Evolutionary conservation across 2,329 filamentous ascomycete species (phyloP).

Genomic region (Fusarium dlaminii): DNA sequence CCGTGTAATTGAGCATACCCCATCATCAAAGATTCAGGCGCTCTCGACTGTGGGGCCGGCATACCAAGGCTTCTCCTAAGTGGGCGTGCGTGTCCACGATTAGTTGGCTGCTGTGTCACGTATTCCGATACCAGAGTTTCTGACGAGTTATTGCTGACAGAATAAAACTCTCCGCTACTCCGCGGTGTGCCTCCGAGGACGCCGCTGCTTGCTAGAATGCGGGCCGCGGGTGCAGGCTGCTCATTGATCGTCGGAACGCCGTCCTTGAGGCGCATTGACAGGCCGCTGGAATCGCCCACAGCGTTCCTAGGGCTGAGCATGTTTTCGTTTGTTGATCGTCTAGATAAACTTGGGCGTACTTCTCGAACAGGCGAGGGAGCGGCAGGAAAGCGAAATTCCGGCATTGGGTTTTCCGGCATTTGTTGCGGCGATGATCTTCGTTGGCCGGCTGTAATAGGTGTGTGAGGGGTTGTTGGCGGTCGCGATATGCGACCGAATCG

Average conservation of each 20-base stretch:
- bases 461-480: constrained; percentile 57
- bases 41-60: constrained; percentile 54
- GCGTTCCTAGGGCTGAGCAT: constrained; percentile 52
- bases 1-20: constrained; percentile 95
- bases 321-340: constrained; percentile 49
- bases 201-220: constrained; percentile 81
- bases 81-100: constrained; percentile 50
- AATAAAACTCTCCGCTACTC: constrained; percentile 95
- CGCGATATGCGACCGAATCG: constrained; percentile 55
- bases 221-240: constrained; percentile 67
- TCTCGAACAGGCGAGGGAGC: constrained; percentile 54
- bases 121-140: constrained; percentile 95
- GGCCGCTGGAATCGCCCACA: constrained; percentile 47
- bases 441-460: constrained; percentile 51
- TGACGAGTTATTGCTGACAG: constrained; percentile 91
- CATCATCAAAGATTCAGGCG: constrained; percentile 92
- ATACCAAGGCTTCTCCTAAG: constrained; percentile 59
- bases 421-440: constrained; percentile 52
- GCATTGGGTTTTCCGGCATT: constrained; percentile 54
- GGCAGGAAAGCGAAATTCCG: constrained; percentile 68
- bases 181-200: constrained; percentile 79
- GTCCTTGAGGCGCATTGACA: constrained; percentile 56
- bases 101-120: constrained; percentile 62
- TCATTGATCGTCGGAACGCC: constrained; percentile 63
- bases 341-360: constrained; percentile 40